Evolutionary conservation across 225 moss, liverwort and hornwort species (phyloP).

Genomic region (Pseudoscleropodium purum): DNA sequence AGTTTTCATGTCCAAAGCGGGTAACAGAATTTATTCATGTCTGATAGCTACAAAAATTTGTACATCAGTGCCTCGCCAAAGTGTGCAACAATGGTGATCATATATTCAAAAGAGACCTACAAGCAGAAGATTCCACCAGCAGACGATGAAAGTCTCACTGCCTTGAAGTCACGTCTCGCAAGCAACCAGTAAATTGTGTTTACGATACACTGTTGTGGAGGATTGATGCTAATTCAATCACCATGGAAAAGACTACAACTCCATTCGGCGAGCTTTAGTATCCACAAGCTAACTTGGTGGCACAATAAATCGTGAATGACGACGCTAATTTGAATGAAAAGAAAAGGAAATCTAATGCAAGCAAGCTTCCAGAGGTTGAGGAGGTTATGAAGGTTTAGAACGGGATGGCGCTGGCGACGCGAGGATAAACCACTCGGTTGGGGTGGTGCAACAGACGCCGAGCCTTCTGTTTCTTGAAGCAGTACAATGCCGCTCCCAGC

Average conservation of each 20-base stretch:
- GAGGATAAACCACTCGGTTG: constrained; percentile 37
- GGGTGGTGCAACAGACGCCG: constrained; percentile 51
- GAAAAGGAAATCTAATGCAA: background rate
- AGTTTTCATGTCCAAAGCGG: background rate
- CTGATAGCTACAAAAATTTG: background rate
- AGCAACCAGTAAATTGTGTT: background rate
- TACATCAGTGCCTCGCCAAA: background rate
- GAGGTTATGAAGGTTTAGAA: background rate
- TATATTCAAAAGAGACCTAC: background rate
- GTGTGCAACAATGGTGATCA: constrained; percentile 6
- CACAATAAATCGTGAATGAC: background rate
- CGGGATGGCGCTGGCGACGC: constrained; percentile 28
- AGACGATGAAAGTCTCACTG: background rate
- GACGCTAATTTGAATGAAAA: background rate
- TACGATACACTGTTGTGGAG: background rate
- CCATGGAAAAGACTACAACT: background rate
- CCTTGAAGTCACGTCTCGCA: background rate
- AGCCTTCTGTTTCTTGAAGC: constrained; percentile 31
- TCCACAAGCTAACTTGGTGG: background rate
- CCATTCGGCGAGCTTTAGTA: background rate
- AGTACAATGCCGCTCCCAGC: constrained; percentile 35
- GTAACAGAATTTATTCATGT: background rate
- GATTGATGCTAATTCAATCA: background rate
- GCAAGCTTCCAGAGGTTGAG: background rate
- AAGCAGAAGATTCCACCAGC: background rate